Base-by-base conservation (phyloP, 768 basidiomycete species). In the Auriculariales sp. region DNA sequence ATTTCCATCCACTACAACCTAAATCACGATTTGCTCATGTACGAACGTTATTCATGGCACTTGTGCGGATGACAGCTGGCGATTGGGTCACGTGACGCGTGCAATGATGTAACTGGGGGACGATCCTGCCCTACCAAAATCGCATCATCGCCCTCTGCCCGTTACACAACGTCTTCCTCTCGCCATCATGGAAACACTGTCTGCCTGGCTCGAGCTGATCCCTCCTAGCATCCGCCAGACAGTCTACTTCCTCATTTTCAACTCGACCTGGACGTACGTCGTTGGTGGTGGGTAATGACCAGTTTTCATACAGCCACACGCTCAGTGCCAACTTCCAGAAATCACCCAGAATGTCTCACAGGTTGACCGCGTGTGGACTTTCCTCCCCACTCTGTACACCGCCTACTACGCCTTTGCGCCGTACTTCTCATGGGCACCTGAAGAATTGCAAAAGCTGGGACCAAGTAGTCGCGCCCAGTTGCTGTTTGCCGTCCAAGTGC, bases 331-430 rank as follows among this genome's bases (percentile, higher is more conserved):
- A n/a, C n/a, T n/a, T n/a, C n/a, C 35, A 36, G 39, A 44, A 24
- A n/a, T 84, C 31, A 89, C 85, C 0, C 72, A 74, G 34, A 92
- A 93, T 57, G 82, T 85, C 45, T 87, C 83, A 1, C 87, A 91
- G 60, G 89, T 93, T 24, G 90, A 97, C 66, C 77, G 87, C 27
- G 59, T 90, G 12, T 77, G 77, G 76, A 73, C 85, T 0, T 78
- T 91, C 62, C 57, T 87, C 30, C 92, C 93, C 0, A 72, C 82
- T 5, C 71, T 93, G 17, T 94, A 93, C 64, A 77, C 81, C 0
- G 78, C 80, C 1, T 88, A 88, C 60, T 90, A 78, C 60, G 83
- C 91, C 1, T 67, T 95, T 27, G 63, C 84, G 2, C 91, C 88
- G 1, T 64, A 83, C 5, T 68, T 73, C 66, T 71, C 72, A 14